A percentile compares a stretch with the other conserved stretches of the same genome.
These are phyloP conservation scores for Solanum pinnatisectum DNA, from an alignment of 257 asterid species.

Conservation along the genomic window DNA sequence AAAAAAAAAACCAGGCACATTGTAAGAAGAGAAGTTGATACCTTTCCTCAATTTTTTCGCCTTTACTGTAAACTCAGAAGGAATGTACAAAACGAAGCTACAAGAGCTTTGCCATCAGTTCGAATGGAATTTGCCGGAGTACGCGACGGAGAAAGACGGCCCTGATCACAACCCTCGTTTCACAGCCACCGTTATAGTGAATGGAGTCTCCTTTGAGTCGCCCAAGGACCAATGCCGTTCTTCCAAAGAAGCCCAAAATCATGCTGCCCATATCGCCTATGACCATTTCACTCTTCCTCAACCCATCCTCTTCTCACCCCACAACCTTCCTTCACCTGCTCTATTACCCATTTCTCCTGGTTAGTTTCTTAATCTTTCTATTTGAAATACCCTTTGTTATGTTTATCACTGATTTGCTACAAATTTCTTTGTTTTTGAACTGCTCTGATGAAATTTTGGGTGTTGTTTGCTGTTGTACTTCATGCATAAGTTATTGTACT, in stretches of 20 bases:
- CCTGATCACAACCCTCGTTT: conserved; percentile 59
- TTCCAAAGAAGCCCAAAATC: conserved; percentile 8
- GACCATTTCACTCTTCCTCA: not conserved
- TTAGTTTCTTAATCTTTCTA: not conserved
- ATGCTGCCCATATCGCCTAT: conserved; percentile 7
- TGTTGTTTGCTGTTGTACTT: not conserved
- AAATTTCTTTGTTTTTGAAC: not conserved
- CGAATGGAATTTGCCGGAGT: conserved; percentile 49
- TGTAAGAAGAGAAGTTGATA: not conserved
- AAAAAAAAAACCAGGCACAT: not conserved
- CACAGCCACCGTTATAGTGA: conserved; percentile 29
- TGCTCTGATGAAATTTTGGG: not conserved
- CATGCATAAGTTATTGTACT: not conserved
- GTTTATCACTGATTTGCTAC: not conserved
- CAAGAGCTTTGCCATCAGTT: conserved; percentile 56
- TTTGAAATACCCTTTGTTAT: not conserved
- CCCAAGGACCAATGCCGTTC: conserved; percentile 14
- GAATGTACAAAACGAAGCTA: conserved; percentile 50
- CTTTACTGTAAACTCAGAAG: not conserved
- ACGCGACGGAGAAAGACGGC: conserved; percentile 33
- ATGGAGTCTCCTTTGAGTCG: conserved; percentile 28
- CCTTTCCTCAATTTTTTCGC: not conserved
- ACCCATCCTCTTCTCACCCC: not conserved
- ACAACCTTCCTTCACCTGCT: not conserved
- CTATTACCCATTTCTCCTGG: not conserved